A percentile compares a stretch with the other conserved stretches of the same genome.
Conservation (phyloP, 345 rosid genomes). For the Linum tenue region DNA sequence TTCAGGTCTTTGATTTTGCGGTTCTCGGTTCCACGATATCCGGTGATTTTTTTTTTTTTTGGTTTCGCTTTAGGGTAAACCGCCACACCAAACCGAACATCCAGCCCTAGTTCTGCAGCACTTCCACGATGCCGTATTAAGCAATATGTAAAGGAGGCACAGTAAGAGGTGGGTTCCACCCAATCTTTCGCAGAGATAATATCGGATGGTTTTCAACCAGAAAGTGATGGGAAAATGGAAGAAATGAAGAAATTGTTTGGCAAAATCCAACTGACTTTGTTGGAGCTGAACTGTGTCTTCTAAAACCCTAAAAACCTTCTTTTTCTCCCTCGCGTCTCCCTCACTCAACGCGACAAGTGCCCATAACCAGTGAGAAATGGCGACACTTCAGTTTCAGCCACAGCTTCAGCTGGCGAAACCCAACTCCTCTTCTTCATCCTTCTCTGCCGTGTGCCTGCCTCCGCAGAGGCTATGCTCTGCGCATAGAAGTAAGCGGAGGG, state of each 20-base stretch:
- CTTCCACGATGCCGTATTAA: no score
- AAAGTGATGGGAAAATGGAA: neutral
- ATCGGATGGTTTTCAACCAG: neutral
- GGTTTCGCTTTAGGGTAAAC: no score
- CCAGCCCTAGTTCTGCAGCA: no score
- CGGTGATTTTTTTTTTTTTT: no score
- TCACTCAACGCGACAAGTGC: neutral
- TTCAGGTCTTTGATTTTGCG: no score
- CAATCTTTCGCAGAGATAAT: slow-evolving; percentile 10
- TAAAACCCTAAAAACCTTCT: slow-evolving; percentile 42
- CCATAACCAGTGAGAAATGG: slow-evolving; percentile 26
- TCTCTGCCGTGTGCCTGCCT: slow-evolving; percentile 18
- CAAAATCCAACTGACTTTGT: no score
- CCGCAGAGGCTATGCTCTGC: slow-evolving; percentile 12
- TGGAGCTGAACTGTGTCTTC: neutral
- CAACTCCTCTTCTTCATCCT: slow-evolving; percentile 34
- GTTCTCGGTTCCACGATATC: no score
- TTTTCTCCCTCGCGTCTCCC: neutral
- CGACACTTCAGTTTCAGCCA: slow-evolving; percentile 33
- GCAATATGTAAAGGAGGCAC: no score
- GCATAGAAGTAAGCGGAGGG: slow-evolving; percentile 12
- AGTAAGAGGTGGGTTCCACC: slow-evolving; percentile 5
- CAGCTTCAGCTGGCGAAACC: slow-evolving; percentile 49
- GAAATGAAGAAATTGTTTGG: neutral
- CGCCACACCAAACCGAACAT: no score